Conservation (phyloP, 768 basidiomycete genomes). For the Rossbeevera mucosa region DNA sequence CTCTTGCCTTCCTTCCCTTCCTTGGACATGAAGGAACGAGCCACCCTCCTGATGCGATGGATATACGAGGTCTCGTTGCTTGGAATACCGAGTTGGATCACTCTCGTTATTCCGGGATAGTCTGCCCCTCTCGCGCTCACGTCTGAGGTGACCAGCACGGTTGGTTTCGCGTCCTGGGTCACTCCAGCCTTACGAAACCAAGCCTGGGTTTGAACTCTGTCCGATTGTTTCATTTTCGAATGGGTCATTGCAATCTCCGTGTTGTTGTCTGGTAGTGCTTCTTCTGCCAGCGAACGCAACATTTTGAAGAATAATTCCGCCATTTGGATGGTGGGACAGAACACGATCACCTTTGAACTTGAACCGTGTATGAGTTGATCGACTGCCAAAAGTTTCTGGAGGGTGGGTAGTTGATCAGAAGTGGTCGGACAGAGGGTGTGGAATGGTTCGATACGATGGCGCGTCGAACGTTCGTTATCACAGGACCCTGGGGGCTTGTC, state of each 20-base stretch:
- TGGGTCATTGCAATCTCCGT: slow-evolving; percentile 78
- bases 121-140: slow-evolving; percentile 87
- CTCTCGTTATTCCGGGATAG: slow-evolving; percentile 83
- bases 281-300: slow-evolving; percentile 44
- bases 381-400: slow-evolving; percentile 76
- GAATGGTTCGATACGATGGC: slow-evolving; percentile 77
- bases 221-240: slow-evolving; percentile 48
- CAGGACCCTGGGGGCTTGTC: background rate
- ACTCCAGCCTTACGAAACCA: slow-evolving; percentile 10
- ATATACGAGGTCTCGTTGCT: slow-evolving; percentile 66
- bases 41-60: slow-evolving; percentile 83
- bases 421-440: slow-evolving; percentile 67
- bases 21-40: slow-evolving; percentile 49
- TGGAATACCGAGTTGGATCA: slow-evolving; percentile 89
- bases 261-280: slow-evolving; percentile 47
- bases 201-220: slow-evolving; percentile 25
- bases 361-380: slow-evolving; percentile 75
- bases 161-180: slow-evolving; percentile 34
- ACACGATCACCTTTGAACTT: slow-evolving; percentile 73
- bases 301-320: slow-evolving; percentile 71
- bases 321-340: slow-evolving; percentile 81
- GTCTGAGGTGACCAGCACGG: slow-evolving; percentile 79
- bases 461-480: slow-evolving; percentile 42
- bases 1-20: background rate
- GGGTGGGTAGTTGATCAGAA: slow-evolving; percentile 69